Conservation (phyloP, 2,329 filamentous ascomycete species). For the Xylariaceae sp. region DNA sequence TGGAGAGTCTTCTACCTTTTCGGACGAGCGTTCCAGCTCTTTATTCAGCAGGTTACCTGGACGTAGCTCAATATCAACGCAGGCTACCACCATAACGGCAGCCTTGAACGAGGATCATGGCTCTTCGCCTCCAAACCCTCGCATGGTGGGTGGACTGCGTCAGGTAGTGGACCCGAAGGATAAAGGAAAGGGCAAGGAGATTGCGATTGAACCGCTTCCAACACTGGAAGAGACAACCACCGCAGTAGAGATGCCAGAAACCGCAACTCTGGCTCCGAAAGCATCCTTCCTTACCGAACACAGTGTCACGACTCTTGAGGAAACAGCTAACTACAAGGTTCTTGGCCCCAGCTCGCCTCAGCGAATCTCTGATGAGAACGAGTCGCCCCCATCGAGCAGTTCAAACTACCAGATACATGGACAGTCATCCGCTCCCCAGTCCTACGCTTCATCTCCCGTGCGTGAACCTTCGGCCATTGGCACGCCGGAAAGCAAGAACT, state of each 20-base stretch:
- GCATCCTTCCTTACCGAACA: constrained; percentile 37
- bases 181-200: constrained; percentile 39
- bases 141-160: constrained; percentile 50
- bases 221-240: constrained; percentile 29
- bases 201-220: constrained; percentile 29
- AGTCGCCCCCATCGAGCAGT: constrained; percentile 38
- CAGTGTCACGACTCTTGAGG: constrained; percentile 40
- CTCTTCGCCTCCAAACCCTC: constrained; percentile 45
- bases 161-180: constrained; percentile 42
- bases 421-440: constrained; percentile 44
- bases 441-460: constrained; percentile 34
- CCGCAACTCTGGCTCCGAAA: constrained; percentile 29
- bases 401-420: constrained; percentile 48
- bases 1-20: constrained; percentile 45
- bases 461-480: constrained; percentile 28
- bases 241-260: constrained; percentile 17
- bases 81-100: constrained; percentile 31
- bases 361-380: constrained; percentile 38
- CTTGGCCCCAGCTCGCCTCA: constrained; percentile 44
- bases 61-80: constrained; percentile 37
- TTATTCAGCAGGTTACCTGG: constrained; percentile 46
- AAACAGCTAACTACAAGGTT: constrained; percentile 51
- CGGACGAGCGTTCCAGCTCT: constrained; percentile 43
- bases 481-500: constrained; percentile 23
- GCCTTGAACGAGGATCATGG: constrained; percentile 34